Evolutionary conservation across 805 yeast species (phyloP).

Genomic region (Kluyveromyces nonfermentans): DNA sequence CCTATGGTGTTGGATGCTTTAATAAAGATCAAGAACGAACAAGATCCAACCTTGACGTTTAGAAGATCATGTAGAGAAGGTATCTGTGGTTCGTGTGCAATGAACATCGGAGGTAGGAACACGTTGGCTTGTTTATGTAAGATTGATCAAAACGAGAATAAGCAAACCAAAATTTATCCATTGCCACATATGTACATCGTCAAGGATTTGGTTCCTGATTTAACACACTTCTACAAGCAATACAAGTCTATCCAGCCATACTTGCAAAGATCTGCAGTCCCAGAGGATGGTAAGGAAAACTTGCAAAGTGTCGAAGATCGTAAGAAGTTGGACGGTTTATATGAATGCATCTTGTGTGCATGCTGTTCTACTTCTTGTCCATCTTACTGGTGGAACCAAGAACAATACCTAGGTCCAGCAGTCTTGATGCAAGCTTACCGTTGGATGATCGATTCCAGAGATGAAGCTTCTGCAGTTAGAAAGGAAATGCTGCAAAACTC

Average conservation of each 20-base stretch:
- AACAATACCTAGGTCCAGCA: slow-evolving; percentile 97
- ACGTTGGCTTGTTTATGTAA: slow-evolving; percentile 95
- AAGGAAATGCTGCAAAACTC: slow-evolving; percentile 88
- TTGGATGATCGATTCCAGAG: slow-evolving; percentile 97
- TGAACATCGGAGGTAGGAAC: slow-evolving; percentile 97
- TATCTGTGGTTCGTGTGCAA: slow-evolving; percentile 98
- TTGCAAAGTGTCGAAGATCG: slow-evolving; percentile 88
- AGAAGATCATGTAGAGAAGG: slow-evolving; percentile 99
- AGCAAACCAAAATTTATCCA: slow-evolving; percentile 84
- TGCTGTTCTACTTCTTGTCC: slow-evolving; percentile 99
- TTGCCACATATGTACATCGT: slow-evolving; percentile 97
- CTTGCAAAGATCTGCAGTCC: slow-evolving; percentile 67
- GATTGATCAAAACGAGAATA: slow-evolving; percentile 69
- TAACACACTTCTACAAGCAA: slow-evolving; percentile 96
- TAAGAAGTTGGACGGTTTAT: slow-evolving; percentile 90
- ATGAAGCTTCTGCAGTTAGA: slow-evolving; percentile 75
- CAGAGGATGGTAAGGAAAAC: slow-evolving; percentile 88
- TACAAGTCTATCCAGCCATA: slow-evolving; percentile 97
- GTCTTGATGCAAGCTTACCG: slow-evolving; percentile 98
- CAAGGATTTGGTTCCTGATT: slow-evolving; percentile 93
- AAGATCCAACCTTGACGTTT: slow-evolving; percentile 89
- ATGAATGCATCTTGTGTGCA: slow-evolving; percentile 97
- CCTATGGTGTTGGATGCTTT: slow-evolving; percentile 97
- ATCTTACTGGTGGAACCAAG: slow-evolving; percentile 99
- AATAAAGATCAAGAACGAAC: slow-evolving; percentile 90